Evolutionary conservation across 345 rosid genomes (phyloP), one percentile per base, ranked within the genome.

Genomic region (Moricandia arvensis): DNA sequence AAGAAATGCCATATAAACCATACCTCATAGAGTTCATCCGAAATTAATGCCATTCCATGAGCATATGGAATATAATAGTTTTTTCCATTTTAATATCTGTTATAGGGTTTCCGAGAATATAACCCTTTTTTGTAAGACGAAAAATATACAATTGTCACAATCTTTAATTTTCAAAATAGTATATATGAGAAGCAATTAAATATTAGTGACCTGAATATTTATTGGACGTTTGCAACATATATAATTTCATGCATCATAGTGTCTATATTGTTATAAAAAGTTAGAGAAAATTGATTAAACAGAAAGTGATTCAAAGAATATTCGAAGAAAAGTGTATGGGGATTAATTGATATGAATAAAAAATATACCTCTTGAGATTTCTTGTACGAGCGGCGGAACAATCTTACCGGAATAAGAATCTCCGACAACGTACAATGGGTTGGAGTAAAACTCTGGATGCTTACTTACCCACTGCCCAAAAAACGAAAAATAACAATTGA

Each of bases 371-470:
- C 30, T 55, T 35, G 66, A 69, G 61, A 89, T 85, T 16, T 71
- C 70, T 62, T 87, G 83, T 63, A 72, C 85, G 10, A 87, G 17
- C 7, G 80, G 75, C 10, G 97, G 97, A 33, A 87, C 49, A 30
- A 68, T 63, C 5, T 77, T 5, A 75, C 95, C 95, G 6, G 94
- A 64, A 75, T 86, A 89, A 0, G 97, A 91, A 74, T 86, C 89
- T 47, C 97, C 95, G 1, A 83, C 59, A 0, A 86, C 18, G 43
- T 85, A 91, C 9, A 91, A 5, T 1, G 83, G 88, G 58, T 78
- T 86, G 3, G 84, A 80, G 15, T 45, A 53, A 71, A 84, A 87
- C 4, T 85, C 81, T 9, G 87, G 88, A 73, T 86, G 96, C 35
- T 74, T 74, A 29, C 34, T 71, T 66, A 87, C 59, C 91, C 93